Evolutionary conservation across 2,329 filamentous ascomycete species (phyloP), one percentile per base, ranked within the genome.

Genomic region (Fusarium napiforme): DNA sequence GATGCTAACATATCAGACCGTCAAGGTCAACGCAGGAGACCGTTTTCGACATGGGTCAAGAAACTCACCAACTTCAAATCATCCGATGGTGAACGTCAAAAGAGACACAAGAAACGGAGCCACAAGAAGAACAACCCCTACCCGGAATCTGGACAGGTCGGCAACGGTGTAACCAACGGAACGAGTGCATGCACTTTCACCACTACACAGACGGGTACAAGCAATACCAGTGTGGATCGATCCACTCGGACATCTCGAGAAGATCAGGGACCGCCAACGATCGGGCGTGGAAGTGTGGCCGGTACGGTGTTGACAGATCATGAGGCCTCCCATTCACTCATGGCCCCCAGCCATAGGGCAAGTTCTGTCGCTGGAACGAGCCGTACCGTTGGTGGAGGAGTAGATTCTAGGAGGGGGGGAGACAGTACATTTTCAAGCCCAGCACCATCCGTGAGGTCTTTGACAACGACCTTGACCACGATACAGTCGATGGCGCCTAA

Each of bases 21-120:
- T 75, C 87, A 88, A 74, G 75, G 83, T 79, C 89, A 89, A 77
- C 93, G 94, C 74, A 92, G 95, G 77, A 91, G 93, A 73, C 96
- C 95, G 30, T 98, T 98, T 81, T 90, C 95, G 52, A 93, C 92
- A 75, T 97, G 96, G 93, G 94, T 99, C 86, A 97, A 95, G 87
- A 95, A 95, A 79, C 89, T 98, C 64, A 92, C 95, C 70, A 96
- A 92, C 81, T 92, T 97, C 83, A 98, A 97, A 82, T 87, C 85
- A 9, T 93, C 91, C 37, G 90, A 88, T 72, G 87, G 90, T 68
- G 86, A 86, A 46, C 75, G 82, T 78, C 65, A 82, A 79, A 78
- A 82, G 80, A 72, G 82, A 78, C 67, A 85, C 58, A 86, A 85
- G 73, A 93, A 92, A 82, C 87, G 86, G 53, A 81, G 84, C 23